Base-by-base conservation (phyloP, 768 basidiomycete genomes). In the Mycena capillaripes region DNA sequence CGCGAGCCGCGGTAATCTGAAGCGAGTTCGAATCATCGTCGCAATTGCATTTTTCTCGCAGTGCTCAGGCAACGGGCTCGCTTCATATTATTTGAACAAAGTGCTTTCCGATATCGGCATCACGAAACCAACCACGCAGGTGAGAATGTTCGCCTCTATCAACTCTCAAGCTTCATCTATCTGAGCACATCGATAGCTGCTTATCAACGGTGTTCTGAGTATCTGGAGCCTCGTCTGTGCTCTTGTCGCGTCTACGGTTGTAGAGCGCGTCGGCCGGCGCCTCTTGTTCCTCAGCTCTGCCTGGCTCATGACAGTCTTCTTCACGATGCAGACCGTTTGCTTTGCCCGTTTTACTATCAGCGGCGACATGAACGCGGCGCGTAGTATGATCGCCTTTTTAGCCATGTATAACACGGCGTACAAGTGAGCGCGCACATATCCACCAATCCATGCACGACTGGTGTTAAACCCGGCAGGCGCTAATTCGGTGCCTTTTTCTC, bases 171-270 rank as follows among this genome's bases (percentile, higher is more conserved):
- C 87, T 36, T 36, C 21, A 57, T 36, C 56, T 36, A 57, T 38
- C 48, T 42, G 50, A 52, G 27, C 50, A 52, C 50, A 38, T 29
- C 40, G 16, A 42, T 29, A 95, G 85, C 90, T 94, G 56, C 89
- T 95, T 80, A 93, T 96, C 85, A 95, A 95, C 80, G 94, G 92
- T 81, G 90, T 95, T 79, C 88, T 96, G 52, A 93, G 92, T 79
- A 91, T 93, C 75, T 95, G 92, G 91, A 96, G 94, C 82, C 83
- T 95, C 76, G 77, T 77, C 71, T 91, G 90, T 84, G 90, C 91
- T 1, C 72, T 90, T 40, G 70, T 78, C 3, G 92, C 92, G 21
- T 86, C 92, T 16, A 82, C 88, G 72, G 78, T 89, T 76, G 89
- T 91, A 75, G 91, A 97, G 71, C 86, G 82, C 70, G 79, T 90